These are phyloP conservation scores for Akanthomyces uredinophilus DNA, from an alignment of 2,329 filamentous ascomycete species.

Conservation along the genomic window DNA sequence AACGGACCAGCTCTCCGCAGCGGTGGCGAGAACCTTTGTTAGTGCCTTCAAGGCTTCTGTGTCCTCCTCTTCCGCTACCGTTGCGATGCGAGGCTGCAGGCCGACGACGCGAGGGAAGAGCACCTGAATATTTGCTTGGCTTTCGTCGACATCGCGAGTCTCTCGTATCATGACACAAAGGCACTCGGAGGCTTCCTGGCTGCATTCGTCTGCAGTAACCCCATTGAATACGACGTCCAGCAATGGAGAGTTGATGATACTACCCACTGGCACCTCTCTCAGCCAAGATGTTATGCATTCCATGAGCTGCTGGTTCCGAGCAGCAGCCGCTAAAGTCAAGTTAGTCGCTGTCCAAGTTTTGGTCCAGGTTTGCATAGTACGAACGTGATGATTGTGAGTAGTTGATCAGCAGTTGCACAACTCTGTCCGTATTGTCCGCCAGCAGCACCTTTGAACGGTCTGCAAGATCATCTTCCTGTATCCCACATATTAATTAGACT, in stretches of 20 bases:
- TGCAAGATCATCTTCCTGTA: conserved; percentile 90
- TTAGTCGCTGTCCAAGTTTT: conserved; percentile 18
- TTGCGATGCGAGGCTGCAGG: conserved; percentile 69
- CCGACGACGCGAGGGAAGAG: conserved; percentile 77
- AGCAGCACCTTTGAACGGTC: conserved; percentile 83
- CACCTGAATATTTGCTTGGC: conserved; percentile 70
- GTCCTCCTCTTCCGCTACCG: conserved; percentile 75
- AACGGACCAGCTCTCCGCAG: conserved; percentile 91
- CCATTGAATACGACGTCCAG: conserved; percentile 76
- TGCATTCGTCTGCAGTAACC: conserved; percentile 68
- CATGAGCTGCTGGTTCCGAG: conserved; percentile 83
- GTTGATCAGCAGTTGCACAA: conserved; percentile 79
- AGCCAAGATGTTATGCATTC: conserved; percentile 97
- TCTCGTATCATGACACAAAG: conserved; percentile 88
- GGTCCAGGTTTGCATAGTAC: conserved; percentile 23
- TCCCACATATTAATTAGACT: conserved; percentile 36
- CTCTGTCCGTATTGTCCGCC: conserved; percentile 83
- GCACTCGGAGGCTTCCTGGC: conserved; percentile 86
- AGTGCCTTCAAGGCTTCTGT: conserved; percentile 80
- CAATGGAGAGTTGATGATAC: conserved; percentile 80
- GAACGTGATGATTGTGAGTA: conserved; percentile 89
- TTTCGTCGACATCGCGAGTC: conserved; percentile 90
- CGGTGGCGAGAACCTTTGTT: conserved; percentile 86
- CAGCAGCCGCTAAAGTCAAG: conserved; percentile 56
- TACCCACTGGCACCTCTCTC: conserved; percentile 78